Evolutionary conservation across 2,329 filamentous ascomycete species (phyloP).

Genomic region (Madurella mycetomatis): DNA sequence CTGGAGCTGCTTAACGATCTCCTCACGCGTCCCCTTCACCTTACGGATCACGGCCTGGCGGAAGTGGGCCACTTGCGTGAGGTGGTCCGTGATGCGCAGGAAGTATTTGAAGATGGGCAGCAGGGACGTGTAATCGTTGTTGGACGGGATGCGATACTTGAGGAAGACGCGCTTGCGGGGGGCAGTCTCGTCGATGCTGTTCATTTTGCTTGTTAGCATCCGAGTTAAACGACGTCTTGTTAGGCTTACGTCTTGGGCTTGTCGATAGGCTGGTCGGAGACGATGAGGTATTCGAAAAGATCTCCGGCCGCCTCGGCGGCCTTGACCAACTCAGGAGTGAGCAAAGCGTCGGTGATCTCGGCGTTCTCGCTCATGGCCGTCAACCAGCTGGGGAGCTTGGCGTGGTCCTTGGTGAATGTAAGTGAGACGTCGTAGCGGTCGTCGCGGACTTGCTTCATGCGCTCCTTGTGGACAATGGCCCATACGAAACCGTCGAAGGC

Average conservation of each 20-base stretch:
- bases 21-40: conserved; percentile 74
- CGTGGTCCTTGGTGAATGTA: conserved; percentile 86
- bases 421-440: conserved; percentile 93
- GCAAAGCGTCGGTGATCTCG: conserved; percentile 81
- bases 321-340: conserved; percentile 82
- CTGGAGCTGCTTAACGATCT: conserved; percentile 72
- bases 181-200: conserved; percentile 73
- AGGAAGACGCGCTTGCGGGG: conserved; percentile 86
- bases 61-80: conserved; percentile 76
- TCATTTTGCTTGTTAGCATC: neutral
- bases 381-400: conserved; percentile 83
- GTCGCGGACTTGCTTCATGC: conserved; percentile 84
- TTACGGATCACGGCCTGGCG: conserved; percentile 85
- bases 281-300: conserved; percentile 77
- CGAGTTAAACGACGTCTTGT: neutral
- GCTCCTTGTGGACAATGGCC: conserved; percentile 90
- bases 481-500: conserved; percentile 88
- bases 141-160: conserved; percentile 63
- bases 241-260: conserved; percentile 72
- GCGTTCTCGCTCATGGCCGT: conserved; percentile 97
- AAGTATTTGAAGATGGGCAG: conserved; percentile 76
- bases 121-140: conserved; percentile 60
- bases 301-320: conserved; percentile 76
- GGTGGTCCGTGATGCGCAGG: conserved; percentile 76
- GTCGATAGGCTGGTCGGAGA: conserved; percentile 84